Evolutionary conservation across 805 yeast species (phyloP), one percentile per base, ranked within the genome.

Genomic region (Nakazawaea pomicola): DNA sequence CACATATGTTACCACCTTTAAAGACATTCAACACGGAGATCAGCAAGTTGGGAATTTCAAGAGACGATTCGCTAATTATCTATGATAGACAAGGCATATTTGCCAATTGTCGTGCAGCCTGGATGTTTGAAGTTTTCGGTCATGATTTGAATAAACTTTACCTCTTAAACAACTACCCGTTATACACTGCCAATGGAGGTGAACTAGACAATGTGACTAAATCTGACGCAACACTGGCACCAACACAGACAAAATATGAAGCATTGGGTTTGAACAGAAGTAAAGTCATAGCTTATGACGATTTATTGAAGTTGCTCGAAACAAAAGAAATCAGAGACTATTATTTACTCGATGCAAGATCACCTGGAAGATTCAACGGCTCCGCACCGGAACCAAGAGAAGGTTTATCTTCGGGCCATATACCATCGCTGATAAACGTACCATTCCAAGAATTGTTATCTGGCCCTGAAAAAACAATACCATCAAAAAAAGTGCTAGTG

Each of bases 101-200:
- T 58, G 80, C 95, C 31, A 78, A 90, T 2, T 96, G 97, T 29
- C 72, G 99, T 49, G 95, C 85, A 14, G 90, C 89, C 0, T 93
- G 97, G 96, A 87, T 90, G 50, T 72, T 93, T 52, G 72, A 79
- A 28, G 66, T 83, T 1, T 87, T 84, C 58, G 91, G 91, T 6
- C 97, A 90, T 58, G 58, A 58, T 41, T n/a, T 46, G 2, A 44
- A 43, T 62, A 76, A 37, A 61, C 76, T 89, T 18, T 72, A 67
- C 47, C 55, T 91, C 35, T 70, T 91, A 47, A 83, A 93, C 63
- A 84, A 84, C 47, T 91, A 67, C 50, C 72, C 67, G 1, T 48
- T 51, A 2, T 58, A 55, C 20, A 14, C 47, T 10, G 43, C 38
- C 3, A 40, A 47, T 5, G 42, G 38, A 10, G 41, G 34, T n/a